Base-by-base conservation (phyloP, 768 basidiomycete genomes). In the Termitomyces sp. region DNA sequence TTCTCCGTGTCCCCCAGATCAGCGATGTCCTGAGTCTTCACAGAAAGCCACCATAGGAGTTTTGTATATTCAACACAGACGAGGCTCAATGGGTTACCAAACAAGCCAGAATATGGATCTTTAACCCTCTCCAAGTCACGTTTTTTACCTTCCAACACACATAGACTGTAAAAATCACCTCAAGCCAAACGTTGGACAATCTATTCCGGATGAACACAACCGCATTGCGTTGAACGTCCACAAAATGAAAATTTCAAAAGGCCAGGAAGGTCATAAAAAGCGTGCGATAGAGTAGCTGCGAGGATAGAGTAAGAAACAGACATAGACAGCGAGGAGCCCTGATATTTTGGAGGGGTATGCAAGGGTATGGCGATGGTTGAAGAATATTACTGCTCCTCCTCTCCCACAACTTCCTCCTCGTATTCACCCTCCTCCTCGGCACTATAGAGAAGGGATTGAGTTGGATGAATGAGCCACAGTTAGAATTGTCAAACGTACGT, bases 351-450 rank as follows among this genome's bases (percentile, higher is more conserved):
- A 53, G 50, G 58, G 62, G 61, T 64, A 64, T 62, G 57, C 43
- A 48, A 60, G 57, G 59, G 35, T 62, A 55, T 64, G 57, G 21
- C 44, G n/a, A 14, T 68, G 62, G 70, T 68, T 63, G 71, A 45
- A 44, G 54, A 35, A 51, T 14, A 40, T 40, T 28, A 56, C 55
- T 54, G 74, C 58, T 89, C 83, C 55, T 88, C 87, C 54, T 87
- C 87, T 5, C 56, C 71, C 14, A 71, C 73, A 55, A 70, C 77
- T 66, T 92, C 90, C 71, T 93, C 91, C 76, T 93, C 91, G 69
- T 92, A 94, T 69, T 92, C 91, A 60, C 76, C 89, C 68, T 94
- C 91, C 70, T 93, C 91, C 70, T 93, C 91, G 53, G 82, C 86
- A 53, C 91, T 91, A 60, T 8, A 65, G 42, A 60, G 50, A 57